These are phyloP conservation scores for Vaccinium macrocarpon DNA, from an alignment of 148 eudicot species.

Conservation along the genomic window DNA sequence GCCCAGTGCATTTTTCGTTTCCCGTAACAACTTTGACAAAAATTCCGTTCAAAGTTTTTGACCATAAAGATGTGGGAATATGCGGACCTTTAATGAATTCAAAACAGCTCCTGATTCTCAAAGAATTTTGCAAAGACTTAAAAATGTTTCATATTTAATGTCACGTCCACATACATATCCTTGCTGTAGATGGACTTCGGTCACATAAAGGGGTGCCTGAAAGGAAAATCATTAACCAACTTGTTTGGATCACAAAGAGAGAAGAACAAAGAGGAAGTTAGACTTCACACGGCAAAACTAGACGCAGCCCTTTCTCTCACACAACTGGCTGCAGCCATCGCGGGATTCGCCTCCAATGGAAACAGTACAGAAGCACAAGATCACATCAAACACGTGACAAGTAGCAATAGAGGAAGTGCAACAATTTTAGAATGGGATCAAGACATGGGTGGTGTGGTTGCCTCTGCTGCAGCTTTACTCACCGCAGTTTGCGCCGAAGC, in stretches of 20 bases:
- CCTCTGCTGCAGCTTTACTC: slow-evolving; percentile 35
- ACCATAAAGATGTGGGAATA: background rate
- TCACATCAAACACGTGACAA: background rate
- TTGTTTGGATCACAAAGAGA: slow-evolving; percentile 23
- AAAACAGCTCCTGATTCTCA: background rate
- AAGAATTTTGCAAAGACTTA: background rate
- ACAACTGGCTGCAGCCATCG: slow-evolving; percentile 35
- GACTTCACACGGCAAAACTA: slow-evolving; percentile 33
- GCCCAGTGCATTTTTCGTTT: background rate
- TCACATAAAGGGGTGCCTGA: slow-evolving; percentile 23
- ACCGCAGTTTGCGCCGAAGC: slow-evolving; percentile 31
- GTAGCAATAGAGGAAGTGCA: background rate
- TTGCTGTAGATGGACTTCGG: slow-evolving; percentile 22
- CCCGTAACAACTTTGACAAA: background rate
- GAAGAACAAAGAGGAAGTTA: slow-evolving; percentile 32
- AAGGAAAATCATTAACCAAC: slow-evolving; percentile 17
- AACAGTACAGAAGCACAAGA: slow-evolving; percentile 1
- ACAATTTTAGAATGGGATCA: slow-evolving; percentile 1
- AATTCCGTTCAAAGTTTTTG: background rate
- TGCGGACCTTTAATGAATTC: background rate
- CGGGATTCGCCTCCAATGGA: slow-evolving; percentile 23
- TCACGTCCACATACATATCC: background rate
- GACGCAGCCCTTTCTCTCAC: slow-evolving; percentile 41
- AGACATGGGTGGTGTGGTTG: slow-evolving; percentile 24
- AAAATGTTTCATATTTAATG: background rate